Conservation (phyloP, 768 basidiomycete genomes). For the Boletus huronensis region DNA sequence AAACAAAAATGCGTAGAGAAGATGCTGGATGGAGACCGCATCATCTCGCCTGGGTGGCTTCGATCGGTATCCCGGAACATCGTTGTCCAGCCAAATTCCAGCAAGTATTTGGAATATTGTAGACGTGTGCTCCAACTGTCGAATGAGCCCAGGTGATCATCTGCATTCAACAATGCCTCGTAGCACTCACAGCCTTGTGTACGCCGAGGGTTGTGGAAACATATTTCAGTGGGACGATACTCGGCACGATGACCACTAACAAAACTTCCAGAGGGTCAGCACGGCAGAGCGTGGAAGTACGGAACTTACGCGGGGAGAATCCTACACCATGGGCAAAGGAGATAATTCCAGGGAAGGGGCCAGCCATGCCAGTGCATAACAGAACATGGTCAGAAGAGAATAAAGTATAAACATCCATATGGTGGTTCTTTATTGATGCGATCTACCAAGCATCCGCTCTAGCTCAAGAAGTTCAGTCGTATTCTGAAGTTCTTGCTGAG, state of each 20-base stretch:
- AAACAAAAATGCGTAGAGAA: constrained; percentile 54
- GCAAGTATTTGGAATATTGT: constrained; percentile 70
- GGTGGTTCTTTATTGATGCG: constrained; percentile 53
- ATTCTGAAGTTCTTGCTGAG: not conserved
- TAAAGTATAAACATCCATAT: constrained; percentile 56
- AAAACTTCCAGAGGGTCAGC: constrained; percentile 45
- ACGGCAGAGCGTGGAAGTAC: not conserved
- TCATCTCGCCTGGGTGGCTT: constrained; percentile 25
- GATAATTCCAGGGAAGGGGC: constrained; percentile 58
- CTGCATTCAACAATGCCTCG: not conserved
- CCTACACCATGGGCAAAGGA: constrained; percentile 68
- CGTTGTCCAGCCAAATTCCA: constrained; percentile 60
- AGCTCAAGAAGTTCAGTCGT: not conserved
- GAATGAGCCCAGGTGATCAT: not conserved
- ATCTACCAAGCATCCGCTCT: constrained; percentile 71
- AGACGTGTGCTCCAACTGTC: constrained; percentile 68
- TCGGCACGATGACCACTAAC: constrained; percentile 70
- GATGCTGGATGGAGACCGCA: constrained; percentile 43
- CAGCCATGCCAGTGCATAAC: constrained; percentile 71
- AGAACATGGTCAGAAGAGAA: constrained; percentile 54
- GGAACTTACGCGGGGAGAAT: constrained; percentile 56
- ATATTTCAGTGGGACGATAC: constrained; percentile 65
- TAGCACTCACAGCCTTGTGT: constrained; percentile 65
- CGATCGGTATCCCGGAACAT: not conserved
- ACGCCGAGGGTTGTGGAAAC: constrained; percentile 76